These are phyloP conservation scores for Lonicera japonica DNA, from an alignment of 129 eudicot genomes.

Conservation along the genomic window DNA sequence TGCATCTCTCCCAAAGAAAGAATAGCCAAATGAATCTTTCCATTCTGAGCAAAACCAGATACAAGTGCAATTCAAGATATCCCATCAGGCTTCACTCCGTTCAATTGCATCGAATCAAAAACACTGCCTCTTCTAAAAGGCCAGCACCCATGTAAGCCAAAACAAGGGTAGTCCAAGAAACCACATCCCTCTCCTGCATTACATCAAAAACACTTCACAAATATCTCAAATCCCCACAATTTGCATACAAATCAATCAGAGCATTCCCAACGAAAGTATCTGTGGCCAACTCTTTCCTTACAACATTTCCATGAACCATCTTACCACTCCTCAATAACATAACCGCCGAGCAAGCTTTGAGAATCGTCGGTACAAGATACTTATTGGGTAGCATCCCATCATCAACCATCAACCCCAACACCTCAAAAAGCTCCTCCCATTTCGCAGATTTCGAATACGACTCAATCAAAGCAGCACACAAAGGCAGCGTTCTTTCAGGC, in stretches of 20 bases:
- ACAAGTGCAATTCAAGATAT: slow-evolving; percentile 29
- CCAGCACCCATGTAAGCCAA: slow-evolving; percentile 34
- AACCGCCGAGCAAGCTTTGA: slow-evolving; percentile 26
- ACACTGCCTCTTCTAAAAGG: slow-evolving; percentile 12
- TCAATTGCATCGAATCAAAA: slow-evolving; percentile 19
- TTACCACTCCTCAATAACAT: slow-evolving; percentile 16
- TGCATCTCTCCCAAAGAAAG: slow-evolving; percentile 22
- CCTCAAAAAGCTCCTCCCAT: slow-evolving; percentile 18
- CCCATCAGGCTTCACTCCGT: slow-evolving; percentile 21
- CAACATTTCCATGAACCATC: slow-evolving; percentile 32
- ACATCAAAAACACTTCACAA: slow-evolving; percentile 20
- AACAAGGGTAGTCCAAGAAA: slow-evolving; percentile 45
- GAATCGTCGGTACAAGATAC: slow-evolving; percentile 23
- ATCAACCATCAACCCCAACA: slow-evolving; percentile 17
- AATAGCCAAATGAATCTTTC: slow-evolving; percentile 19
- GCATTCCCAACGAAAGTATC: slow-evolving; percentile 32
- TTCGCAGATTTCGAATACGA: slow-evolving; percentile 9
- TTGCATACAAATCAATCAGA: slow-evolving; percentile 37
- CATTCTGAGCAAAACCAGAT: slow-evolving; percentile 21
- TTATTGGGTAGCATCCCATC: slow-evolving; percentile 28
- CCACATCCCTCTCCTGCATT: slow-evolving; percentile 36
- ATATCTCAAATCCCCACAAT: slow-evolving; percentile 29
- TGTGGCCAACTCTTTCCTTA: slow-evolving; percentile 19
- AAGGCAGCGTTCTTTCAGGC: slow-evolving; percentile 6
- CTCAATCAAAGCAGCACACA: slow-evolving; percentile 23